Percentiles rank a stretch among this genome's conserved stretches.
phyloP scores from a whole-genome alignment of 106 monocot species.

The Alisma plantagoaquatica region DNA sequence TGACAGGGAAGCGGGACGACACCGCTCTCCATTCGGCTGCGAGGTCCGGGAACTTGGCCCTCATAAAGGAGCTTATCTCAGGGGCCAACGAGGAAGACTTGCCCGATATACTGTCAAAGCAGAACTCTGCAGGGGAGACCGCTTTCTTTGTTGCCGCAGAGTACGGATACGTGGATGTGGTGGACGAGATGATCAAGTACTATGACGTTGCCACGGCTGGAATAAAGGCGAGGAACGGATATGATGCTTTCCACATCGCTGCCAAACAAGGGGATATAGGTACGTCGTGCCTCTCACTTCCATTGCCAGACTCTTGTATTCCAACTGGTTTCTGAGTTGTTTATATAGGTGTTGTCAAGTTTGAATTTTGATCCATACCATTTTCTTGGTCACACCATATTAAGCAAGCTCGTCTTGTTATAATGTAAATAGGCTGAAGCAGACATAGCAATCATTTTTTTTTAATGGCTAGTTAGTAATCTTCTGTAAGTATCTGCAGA shows the following conservation, averaged over 20 bases:
- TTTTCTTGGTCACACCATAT: no score
- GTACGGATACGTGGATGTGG: slow-evolving; percentile 65
- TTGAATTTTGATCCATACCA: no score
- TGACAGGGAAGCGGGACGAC: slow-evolving; percentile 72
- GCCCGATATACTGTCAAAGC: slow-evolving; percentile 34
- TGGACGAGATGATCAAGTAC: slow-evolving; percentile 51
- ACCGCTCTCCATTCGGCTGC: slow-evolving; percentile 55
- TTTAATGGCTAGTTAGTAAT: no score
- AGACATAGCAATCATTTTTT: no score
- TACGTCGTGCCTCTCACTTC: slow-evolving; percentile 14
- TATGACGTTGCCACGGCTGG: slow-evolving; percentile 41
- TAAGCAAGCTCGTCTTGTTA: no score
- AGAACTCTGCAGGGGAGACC: slow-evolving; percentile 70
- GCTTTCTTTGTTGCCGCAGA: slow-evolving; percentile 70
- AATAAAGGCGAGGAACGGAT: slow-evolving; percentile 72
- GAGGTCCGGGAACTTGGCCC: slow-evolving; percentile 39
- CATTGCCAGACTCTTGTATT: no score
- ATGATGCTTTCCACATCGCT: slow-evolving; percentile 65
- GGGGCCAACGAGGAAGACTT: slow-evolving; percentile 21
- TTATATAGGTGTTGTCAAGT: no score
- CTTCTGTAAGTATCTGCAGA: no score
- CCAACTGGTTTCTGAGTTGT: no score
- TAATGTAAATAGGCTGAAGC: no score
- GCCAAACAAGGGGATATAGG: slow-evolving; percentile 89
- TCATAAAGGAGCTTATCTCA: slow-evolving; percentile 34